Conservation (phyloP, 768 basidiomycete genomes). For the Sporobolomyces pararoseus region DNA sequence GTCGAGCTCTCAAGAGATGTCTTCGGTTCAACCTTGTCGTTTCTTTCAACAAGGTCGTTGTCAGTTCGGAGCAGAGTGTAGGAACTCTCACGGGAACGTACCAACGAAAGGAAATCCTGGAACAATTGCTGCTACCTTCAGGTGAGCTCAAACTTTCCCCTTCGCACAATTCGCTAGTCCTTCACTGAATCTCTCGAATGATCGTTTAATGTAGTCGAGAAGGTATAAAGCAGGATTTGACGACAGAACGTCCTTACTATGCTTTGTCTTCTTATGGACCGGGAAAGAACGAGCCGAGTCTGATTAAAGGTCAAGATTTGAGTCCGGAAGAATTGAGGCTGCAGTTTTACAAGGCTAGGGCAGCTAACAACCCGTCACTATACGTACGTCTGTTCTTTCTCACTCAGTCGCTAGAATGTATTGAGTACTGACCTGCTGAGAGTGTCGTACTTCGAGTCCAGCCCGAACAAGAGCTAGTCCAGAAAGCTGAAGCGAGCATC, state of each 20-base stretch:
- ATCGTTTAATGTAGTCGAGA: conserved; percentile 55
- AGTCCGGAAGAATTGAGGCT: conserved; percentile 74
- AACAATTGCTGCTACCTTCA: conserved; percentile 40
- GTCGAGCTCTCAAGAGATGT: too few relatives aligned
- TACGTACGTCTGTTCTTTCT: conserved; percentile 18
- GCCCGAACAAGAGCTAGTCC: conserved; percentile 28
- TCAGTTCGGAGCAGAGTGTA: conserved; percentile 63
- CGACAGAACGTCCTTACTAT: conserved; percentile 70
- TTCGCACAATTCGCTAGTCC: too few relatives aligned
- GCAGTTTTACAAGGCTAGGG: conserved; percentile 31
- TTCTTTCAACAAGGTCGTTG: conserved; percentile 65
- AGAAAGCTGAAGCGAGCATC: conserved; percentile 28
- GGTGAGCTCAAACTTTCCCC: neutral
- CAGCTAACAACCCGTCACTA: conserved; percentile 27
- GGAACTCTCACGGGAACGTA: conserved; percentile 60
- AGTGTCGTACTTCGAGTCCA: neutral
- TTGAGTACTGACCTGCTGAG: too few relatives aligned
- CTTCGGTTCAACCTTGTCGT: conserved; percentile 53
- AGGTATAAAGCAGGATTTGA: conserved; percentile 63
- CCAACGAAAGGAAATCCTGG: conserved; percentile 46
- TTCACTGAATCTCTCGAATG: neutral
- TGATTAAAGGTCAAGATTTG: conserved; percentile 66
- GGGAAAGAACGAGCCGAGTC: conserved; percentile 65
- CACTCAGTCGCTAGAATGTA: neutral
- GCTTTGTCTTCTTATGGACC: conserved; percentile 74